Evolutionary conservation across 2,329 filamentous ascomycete species (phyloP).

Genomic region (Escovopsis sp.): DNA sequence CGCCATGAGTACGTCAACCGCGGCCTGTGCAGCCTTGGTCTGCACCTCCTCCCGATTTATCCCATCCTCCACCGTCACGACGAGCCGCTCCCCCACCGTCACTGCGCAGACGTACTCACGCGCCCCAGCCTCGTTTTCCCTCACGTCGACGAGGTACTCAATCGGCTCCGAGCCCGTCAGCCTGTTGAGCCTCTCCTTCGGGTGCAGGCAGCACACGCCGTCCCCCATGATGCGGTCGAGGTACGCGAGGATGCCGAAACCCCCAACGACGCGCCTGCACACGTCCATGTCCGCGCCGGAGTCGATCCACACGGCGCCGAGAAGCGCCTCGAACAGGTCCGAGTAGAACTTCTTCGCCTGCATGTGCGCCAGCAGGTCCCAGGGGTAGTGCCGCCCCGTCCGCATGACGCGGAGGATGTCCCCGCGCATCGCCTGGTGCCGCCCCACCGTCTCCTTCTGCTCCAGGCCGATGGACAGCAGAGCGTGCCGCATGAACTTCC

Average conservation of each 20-base stretch:
- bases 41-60: slow-evolving; percentile 35
- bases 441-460: slow-evolving; percentile 26
- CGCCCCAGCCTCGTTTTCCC: slow-evolving; percentile 8
- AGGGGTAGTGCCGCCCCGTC: slow-evolving; percentile 49
- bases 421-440: slow-evolving; percentile 32
- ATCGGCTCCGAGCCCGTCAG: slow-evolving; percentile 37
- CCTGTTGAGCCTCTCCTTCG: slow-evolving; percentile 53
- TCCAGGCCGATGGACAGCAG: slow-evolving; percentile 30
- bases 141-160: slow-evolving; percentile 30
- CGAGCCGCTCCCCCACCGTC: slow-evolving; percentile 27
- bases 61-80: slow-evolving; percentile 31
- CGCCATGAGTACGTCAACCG: slow-evolving; percentile 22
- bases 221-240: slow-evolving; percentile 46
- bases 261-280: slow-evolving; percentile 45
- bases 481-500: slow-evolving; percentile 52
- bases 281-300: slow-evolving; percentile 45
- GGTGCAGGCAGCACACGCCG: slow-evolving; percentile 41
- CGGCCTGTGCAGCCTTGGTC: slow-evolving; percentile 38
- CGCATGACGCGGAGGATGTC: slow-evolving; percentile 35
- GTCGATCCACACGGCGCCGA: slow-evolving; percentile 79
- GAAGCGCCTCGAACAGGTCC: slow-evolving; percentile 64
- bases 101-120: slow-evolving; percentile 30
- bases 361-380: slow-evolving; percentile 53
- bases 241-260: slow-evolving; percentile 48
- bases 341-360: slow-evolving; percentile 63